Conservation (phyloP, 768 basidiomycete genomes). For the Mycena albidolilacea region DNA sequence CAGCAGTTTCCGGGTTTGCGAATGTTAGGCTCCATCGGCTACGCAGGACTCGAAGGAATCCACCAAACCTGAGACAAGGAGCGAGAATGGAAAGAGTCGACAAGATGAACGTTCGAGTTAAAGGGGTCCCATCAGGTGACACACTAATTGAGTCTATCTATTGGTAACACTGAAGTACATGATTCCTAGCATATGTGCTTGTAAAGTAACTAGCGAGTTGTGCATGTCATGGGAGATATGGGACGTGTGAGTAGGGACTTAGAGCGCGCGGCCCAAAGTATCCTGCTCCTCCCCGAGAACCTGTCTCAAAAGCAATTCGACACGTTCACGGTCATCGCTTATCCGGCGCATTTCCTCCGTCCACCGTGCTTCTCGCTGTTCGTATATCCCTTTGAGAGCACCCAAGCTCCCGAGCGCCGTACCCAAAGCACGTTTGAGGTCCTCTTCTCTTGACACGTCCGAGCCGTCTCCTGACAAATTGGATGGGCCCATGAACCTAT, state of each 20-base stretch:
- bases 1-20: slow-evolving; percentile 28
- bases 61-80: neutral
- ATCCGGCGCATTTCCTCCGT: slow-evolving; percentile 77
- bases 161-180: neutral
- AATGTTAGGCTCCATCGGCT: slow-evolving; percentile 9
- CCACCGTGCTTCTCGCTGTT: slow-evolving; percentile 78
- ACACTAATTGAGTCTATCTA: neutral
- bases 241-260: neutral
- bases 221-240: neutral
- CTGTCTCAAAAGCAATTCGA: slow-evolving; percentile 77
- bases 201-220: slow-evolving; percentile 10
- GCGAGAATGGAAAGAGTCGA: neutral
- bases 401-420: slow-evolving; percentile 78
- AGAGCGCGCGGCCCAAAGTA: slow-evolving; percentile 22
- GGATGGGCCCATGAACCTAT: slow-evolving; percentile 64
- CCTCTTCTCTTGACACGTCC: slow-evolving; percentile 72
- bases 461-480: slow-evolving; percentile 66
- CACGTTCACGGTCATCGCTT: slow-evolving; percentile 75
- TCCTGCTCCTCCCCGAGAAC: slow-evolving; percentile 60
- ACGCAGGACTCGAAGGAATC: neutral
- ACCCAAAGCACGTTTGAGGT: slow-evolving; percentile 78
- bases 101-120: neutral
- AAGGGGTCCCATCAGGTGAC: neutral
- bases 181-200: neutral
- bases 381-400: slow-evolving; percentile 75